Base-by-base conservation (phyloP, 2,329 filamentous ascomycete genomes). In the Fusarium pininemorale region DNA sequence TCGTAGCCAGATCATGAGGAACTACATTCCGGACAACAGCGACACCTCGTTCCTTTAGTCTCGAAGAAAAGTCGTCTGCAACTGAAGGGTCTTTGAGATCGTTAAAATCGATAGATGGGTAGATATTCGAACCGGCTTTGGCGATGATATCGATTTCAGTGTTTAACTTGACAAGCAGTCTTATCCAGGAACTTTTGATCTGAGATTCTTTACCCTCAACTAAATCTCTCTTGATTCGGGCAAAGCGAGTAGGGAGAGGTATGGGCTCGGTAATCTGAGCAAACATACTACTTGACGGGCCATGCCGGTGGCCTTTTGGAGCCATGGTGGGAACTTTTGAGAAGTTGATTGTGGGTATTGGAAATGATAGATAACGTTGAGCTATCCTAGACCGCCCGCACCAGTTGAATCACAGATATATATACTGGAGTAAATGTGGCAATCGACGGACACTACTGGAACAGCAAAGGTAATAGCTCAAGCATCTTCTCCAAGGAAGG, bases 51-150 rank as follows among this genome's bases (percentile, higher is more conserved):
- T 74, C 74, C 41, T 76, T 79, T n/a, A 83, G 69, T 18, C 66
- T 69, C 18, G 73, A 72, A 20, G 77, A 67, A 58, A 83, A 83
- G 15, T 73, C 55, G 42, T 77, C 66, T 26, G 78, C 65, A 47
- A 70, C 61, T 26, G 70, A 74, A 9, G 72, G 60, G 30, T 80
- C 75, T 30, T 78, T 75, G 15, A 86, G 76, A 50, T 86, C 81
- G n/a, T 74, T 63, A 63, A 83, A 86, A 32, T 83, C 77, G n/a
- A 86, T 82, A 24, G 78, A 78, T n/a, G 85, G 85, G 55, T 86
- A 83, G 38, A 85, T 81, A 32, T 79, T 77, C 30, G 77, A 69
- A 42, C 80, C 81, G 15, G 69, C 55, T 6, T 62, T 66, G 56
- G 66, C 64, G 41, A 87, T 81, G 12, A 77, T 75, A 44, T 82